Evolutionary conservation across 2,329 filamentous ascomycete genomes (phyloP).

Genomic region (Trichoderma simmonsii): DNA sequence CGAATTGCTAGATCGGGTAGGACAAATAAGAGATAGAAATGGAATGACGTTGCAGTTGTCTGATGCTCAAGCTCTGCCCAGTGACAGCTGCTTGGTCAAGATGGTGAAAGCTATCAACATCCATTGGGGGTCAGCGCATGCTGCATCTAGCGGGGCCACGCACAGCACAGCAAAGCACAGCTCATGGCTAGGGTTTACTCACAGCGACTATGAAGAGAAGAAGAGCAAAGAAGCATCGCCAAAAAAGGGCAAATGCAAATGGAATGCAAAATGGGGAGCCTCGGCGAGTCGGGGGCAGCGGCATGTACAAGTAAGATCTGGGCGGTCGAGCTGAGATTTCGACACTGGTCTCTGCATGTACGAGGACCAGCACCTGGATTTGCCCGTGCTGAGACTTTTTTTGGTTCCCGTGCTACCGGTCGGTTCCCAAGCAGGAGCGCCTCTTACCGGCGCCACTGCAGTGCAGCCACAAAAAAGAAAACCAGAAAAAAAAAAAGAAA

Average conservation of each 20-base stretch:
- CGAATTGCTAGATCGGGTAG: not conserved
- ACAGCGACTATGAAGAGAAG: conserved; percentile 13
- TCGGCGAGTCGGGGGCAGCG: not conserved
- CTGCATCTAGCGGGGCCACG: conserved; percentile 10
- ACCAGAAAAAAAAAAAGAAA: not conserved
- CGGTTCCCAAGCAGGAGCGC: conserved; percentile 3
- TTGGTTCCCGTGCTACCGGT: not conserved
- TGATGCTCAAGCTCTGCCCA: conserved; percentile 12
- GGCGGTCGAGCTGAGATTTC: not conserved
- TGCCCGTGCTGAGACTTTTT: not conserved
- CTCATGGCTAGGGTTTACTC: not conserved
- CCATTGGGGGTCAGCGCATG: conserved; percentile 14
- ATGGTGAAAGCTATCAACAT: conserved; percentile 14
- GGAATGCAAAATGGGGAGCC: not conserved
- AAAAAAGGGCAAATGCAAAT: not conserved
- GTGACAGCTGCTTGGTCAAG: conserved; percentile 8
- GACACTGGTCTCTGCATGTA: not conserved
- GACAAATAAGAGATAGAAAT: not conserved
- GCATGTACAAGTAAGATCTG: not conserved
- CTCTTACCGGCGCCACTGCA: conserved; percentile 11
- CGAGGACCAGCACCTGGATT: not conserved
- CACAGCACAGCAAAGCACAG: not conserved
- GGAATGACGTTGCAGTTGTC: conserved; percentile 11
- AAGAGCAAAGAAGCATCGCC: not conserved
- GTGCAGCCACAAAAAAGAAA: conserved; percentile 7